Percentiles rank a stretch among this genome's conserved stretches.
These are phyloP conservation scores for Ammopiptanthus mongolicus DNA, from an alignment of 306 rosid genomes.

Conservation along the genomic window DNA sequence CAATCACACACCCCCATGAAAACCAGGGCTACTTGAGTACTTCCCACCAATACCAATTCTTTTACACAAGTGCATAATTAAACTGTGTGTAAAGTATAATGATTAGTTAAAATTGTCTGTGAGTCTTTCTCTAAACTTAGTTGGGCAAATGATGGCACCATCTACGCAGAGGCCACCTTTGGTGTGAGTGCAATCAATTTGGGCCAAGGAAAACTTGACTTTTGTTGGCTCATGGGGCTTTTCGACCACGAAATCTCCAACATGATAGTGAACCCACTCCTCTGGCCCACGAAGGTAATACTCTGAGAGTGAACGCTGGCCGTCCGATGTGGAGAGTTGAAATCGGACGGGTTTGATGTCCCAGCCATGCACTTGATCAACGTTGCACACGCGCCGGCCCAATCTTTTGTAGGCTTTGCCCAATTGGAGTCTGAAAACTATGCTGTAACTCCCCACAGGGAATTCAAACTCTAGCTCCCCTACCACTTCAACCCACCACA, in stretches of 20 bases:
- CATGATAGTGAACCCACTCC: constrained; percentile 56
- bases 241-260: constrained; percentile 49
- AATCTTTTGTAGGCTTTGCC: constrained; percentile 50
- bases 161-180: constrained; percentile 87
- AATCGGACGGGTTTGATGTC: constrained; percentile 72
- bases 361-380: constrained; percentile 85
- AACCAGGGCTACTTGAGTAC: constrained; percentile 19
- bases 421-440: constrained; percentile 61
- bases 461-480: constrained; percentile 79
- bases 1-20: constrained; percentile 24
- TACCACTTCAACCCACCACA: constrained; percentile 93
- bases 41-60: background rate
- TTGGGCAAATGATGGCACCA: constrained; percentile 56
- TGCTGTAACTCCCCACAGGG: constrained; percentile 62
- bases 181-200: constrained; percentile 89
- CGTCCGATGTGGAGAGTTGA: constrained; percentile 58
- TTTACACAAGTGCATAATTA: background rate
- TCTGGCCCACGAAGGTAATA: constrained; percentile 44
- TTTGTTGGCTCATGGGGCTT: constrained; percentile 31
- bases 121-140: constrained; percentile 19
- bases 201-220: constrained; percentile 72
- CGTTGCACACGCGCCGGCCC: constrained; percentile 51
- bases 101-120: background rate
- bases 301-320: constrained; percentile 50
- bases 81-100: background rate